Evolutionary conservation across 2,329 filamentous ascomycete genomes (phyloP), one percentile per base, ranked within the genome.

Genomic region (Colletotrichum lupini): DNA sequence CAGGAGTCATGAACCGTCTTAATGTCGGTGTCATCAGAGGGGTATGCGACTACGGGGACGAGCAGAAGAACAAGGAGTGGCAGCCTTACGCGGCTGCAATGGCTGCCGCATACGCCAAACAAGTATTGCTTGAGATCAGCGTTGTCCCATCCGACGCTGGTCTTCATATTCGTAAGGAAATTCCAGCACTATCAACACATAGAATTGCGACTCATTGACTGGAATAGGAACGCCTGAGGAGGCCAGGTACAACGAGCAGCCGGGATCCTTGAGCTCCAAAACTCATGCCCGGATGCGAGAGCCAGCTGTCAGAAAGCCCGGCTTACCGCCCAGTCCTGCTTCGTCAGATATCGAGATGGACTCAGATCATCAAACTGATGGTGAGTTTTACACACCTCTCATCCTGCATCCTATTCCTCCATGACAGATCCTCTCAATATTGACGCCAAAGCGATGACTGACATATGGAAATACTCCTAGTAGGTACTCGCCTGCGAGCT

Each of bases 61-160:
- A 73, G 24, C 76, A 80, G 24, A 82, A 82, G 56, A 82, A 80
- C 42, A 79, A 81, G 46, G 68, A 76, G 1, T 83, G 81, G 82
- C 79, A 82, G 19, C 79, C 78, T 1, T 83, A 81, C 66, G 81
- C 82, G 0, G 79, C 82, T 4, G 80, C 80, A 1, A 80, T 79
- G 75, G 80, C 80, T 24, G 79, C 79, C 0, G 76, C 79, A 1
- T 81, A 79, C 68, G 65, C 42, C 1, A 67, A 61, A 8, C 76
- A 77, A 42, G 37, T 42, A 14, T 42, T 42, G 37, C 14, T 19
- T 19, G 37, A 42, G 37, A 42, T 42, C 16, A 42, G 37, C 37
- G 37, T 42, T 42, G 37, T 42, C 16, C 14, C 14, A 19, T 42
- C 37, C 37, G 37, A 42, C 37, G 3, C 16, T 14, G 16, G 14